Base-by-base conservation (phyloP, 495 filamentous ascomycete genomes). In the Penicillium tannophilum region DNA sequence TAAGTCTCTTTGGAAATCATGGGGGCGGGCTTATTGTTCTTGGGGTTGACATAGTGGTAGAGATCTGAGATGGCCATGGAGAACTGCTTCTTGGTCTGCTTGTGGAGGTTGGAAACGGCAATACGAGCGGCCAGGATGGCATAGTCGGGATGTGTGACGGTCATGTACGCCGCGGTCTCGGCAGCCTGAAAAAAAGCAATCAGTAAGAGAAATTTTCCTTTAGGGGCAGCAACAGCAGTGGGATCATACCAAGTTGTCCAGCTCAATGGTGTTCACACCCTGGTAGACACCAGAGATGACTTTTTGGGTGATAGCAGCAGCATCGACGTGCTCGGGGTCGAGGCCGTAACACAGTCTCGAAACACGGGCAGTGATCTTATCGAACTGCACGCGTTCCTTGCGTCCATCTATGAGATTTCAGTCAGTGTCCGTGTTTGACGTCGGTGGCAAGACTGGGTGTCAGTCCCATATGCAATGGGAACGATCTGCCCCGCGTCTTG, bases 41-140 rank as follows among this genome's bases (percentile, higher is more conserved):
- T 96, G 20, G 94, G 94, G 78, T 98, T 98, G 71, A 95, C 77
- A 76, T 97, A 98, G 79, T 97, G 84, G 80, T 92, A 96, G 17
- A 98, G 85, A 68, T 98, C 94, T 61, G 86, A 87, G 63, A 98
- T 84, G 56, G 98, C 94, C 57, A 91, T 82, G 6, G 94, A 97
- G 77, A 93, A 98, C 72, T 97, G 93, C 83, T 98, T 98, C 84
- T 97, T 97, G 39, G 94, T 98, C 82, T 98, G 94, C 80, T 98
- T 98, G 85, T 98, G 94, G 55, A 98, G 88, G 82, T 98, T 98
- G 62, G 94, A 98, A 28, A 98, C 95, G 62, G 94, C 94, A 66
- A 98, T 98, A 76, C 94, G 93, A 63, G 94, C 94, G 65, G 94
- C 94, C 52, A 98, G 91, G 76, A 98, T 96, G 74, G 94, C 94